Evolutionary conservation across 1,139 yeast genomes (phyloP), one percentile per base, ranked within the genome.

Genomic region (Kodamaea fungicola): DNA sequence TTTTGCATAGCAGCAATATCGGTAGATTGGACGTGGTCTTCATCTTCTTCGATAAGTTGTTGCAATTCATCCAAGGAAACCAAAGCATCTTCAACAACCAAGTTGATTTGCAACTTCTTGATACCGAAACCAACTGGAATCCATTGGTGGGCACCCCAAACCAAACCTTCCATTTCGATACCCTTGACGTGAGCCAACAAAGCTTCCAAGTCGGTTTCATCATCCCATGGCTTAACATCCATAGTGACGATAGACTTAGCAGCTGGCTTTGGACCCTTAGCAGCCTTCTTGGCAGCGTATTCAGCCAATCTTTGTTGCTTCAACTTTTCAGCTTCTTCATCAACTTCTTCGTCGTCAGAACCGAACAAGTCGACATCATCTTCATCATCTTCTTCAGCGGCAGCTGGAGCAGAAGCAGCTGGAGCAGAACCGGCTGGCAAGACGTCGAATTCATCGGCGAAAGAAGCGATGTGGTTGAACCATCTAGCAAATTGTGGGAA

Each of bases 161-260:
- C 74, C 64, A 94, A 85, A 80, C 99, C 99, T 37, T 90, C 97
- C 74, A 74, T 71, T 66, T 80, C 83, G 57, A 90, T 69, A 53
- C 76, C 64, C 80, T 88, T 89, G 62, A 89, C 97, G 69, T 80
- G 79, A 45, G 83, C 90, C 57, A 87, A 72, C 74, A 92, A 68
- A 70, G 82, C 83, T 44, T 92, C 95, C 68, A 94, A 78, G 67
- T 90, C 83, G 54, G 98, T 92, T 79, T 92, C 97, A 62, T 92
- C 97, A 73, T 92, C 98, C 98, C 98, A 92, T 74, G 97, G 97
- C 84, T 92, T 92, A 57, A 92, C 95, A 60, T 92, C 98, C 61
- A 92, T 64, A 60, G 98, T 92, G 61, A 92, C 96, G 55, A 89
- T 76, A 49, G 97, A 87, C 80, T 92, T 92, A 64, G 98, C 97